These are phyloP conservation scores for Debaryomyces coudertii DNA, from an alignment of 1,139 yeast genomes.

Conservation along the genomic window DNA sequence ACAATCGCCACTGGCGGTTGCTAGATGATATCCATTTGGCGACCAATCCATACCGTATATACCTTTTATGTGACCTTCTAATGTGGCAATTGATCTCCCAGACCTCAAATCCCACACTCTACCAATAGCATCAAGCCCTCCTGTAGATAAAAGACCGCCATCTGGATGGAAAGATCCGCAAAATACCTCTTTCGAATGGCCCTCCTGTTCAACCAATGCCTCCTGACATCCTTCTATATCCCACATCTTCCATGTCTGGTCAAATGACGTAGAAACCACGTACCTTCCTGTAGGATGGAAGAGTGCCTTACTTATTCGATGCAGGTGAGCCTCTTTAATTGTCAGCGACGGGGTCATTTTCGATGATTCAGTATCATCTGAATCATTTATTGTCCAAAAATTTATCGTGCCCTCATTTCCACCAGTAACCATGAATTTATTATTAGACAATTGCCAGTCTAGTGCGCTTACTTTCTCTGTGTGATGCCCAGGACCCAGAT, in stretches of 20 bases:
- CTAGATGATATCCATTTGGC: constrained; percentile 72
- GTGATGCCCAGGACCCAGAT: constrained; percentile 39
- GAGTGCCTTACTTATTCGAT: constrained; percentile 63
- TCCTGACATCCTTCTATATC: constrained; percentile 51
- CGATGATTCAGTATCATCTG: constrained; percentile 13
- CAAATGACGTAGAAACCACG: constrained; percentile 76
- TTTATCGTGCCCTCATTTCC: constrained; percentile 65
- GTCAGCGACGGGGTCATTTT: constrained; percentile 20
- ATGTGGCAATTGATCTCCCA: constrained; percentile 63
- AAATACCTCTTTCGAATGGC: constrained; percentile 78
- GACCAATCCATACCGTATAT: constrained; percentile 77
- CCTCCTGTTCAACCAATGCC: constrained; percentile 64
- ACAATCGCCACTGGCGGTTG: constrained; percentile 87
- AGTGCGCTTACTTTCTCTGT: constrained; percentile 70
- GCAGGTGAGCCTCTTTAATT: constrained; percentile 43
- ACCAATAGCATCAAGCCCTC: constrained; percentile 77
- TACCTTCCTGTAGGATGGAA: constrained; percentile 66
- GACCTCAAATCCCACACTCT: constrained; percentile 86
- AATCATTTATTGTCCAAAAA: constrained; percentile 38
- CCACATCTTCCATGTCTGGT: constrained; percentile 90
- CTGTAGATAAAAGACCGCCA: constrained; percentile 76
- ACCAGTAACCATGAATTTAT: constrained; percentile 50
- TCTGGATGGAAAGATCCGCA: constrained; percentile 70
- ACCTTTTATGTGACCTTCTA: constrained; percentile 73
- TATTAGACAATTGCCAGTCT: constrained; percentile 53